Base-by-base conservation (phyloP, 1,284 basidiomycete genomes). In the Afroboletus lepidellus region DNA sequence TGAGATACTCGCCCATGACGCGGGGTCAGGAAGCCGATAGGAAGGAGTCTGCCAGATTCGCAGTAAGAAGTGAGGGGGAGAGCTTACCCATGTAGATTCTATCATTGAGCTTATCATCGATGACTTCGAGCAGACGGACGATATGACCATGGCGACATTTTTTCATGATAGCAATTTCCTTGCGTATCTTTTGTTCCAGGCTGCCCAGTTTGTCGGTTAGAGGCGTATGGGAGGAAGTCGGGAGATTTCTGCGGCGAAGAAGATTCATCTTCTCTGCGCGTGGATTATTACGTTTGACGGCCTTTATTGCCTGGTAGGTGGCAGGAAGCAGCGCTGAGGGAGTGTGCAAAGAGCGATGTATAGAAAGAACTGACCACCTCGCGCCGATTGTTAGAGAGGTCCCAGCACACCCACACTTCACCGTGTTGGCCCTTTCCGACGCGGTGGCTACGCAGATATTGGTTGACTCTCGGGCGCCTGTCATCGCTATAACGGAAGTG, bases 101-200 rank as follows among this genome's bases (percentile, higher is more conserved):
- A 67, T 92, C 90, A 55, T 84, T 85, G 56, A 90, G 81, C 23
- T 87, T 84, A 72, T 98, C 96, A 70, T 99, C 95, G 61, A 99
- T 97, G 65, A 98, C 94, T 70, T 98, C 94, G 63, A 88, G 85
- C 56, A 99, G 80, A 57, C 87, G 80, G 6, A 99, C 96, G 53
- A 99, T 87, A 66, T 99, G 90, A 0, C 89, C 86, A 69, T 99
- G 95, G 54, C 86, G 77, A 65, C 92, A 87, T 66, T 97, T 95
- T 75, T 98, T 98, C 90, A 99, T 94, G 69, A 99, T 96, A 6
- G 95, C 96, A 57, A 99, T 98, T 73, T 99, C 94, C 64, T 85
- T 85, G 62, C 83, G 78, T 60, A 94, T 90, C 74, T 90, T 90
- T 60, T 84, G 79, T 65, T 93, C 90, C 42, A 87, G 89, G 34